Conservation (phyloP, 768 basidiomycete species). For the Dentipellis sp. region DNA sequence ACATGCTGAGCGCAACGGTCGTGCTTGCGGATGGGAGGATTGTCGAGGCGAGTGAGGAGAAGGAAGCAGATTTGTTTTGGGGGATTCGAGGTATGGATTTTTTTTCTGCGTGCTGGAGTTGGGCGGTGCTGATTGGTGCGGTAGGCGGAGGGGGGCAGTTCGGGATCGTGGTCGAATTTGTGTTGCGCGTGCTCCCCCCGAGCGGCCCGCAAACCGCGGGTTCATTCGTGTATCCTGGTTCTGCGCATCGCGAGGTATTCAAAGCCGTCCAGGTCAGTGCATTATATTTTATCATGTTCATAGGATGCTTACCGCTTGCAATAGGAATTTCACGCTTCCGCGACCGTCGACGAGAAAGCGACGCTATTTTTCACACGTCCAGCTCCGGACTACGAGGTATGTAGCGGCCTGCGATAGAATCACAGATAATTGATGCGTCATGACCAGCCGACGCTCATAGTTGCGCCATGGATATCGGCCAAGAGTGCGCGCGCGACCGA, state of each 20-base stretch:
- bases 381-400: background rate
- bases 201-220: conserved; percentile 10
- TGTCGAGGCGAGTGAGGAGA: conserved; percentile 14
- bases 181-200: conserved; percentile 15
- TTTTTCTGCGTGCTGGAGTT: too few species aligned
- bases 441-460: background rate
- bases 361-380: background rate
- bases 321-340: background rate
- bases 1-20: conserved; percentile 22
- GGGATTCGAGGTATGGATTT: conserved; percentile 19
- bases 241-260: conserved; percentile 4
- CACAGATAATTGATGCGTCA: background rate
- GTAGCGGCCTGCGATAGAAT: background rate
- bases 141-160: conserved; percentile 20
- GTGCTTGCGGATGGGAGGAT: conserved; percentile 15
- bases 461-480: background rate
- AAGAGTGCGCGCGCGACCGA: background rate
- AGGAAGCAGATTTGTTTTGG: conserved; percentile 23
- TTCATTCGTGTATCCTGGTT: conserved; percentile 9
- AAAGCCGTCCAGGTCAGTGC: conserved; percentile 5
- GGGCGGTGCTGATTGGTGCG: too few species aligned
- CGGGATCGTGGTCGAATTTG: conserved; percentile 22
- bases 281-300: too few species aligned
- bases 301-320: background rate
- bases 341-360: background rate